Percentiles rank a stretch among this genome's conserved stretches.
Evolutionary conservation across 1,284 basidiomycete species (phyloP).

Genomic region (Porodaedalea pini): DNA sequence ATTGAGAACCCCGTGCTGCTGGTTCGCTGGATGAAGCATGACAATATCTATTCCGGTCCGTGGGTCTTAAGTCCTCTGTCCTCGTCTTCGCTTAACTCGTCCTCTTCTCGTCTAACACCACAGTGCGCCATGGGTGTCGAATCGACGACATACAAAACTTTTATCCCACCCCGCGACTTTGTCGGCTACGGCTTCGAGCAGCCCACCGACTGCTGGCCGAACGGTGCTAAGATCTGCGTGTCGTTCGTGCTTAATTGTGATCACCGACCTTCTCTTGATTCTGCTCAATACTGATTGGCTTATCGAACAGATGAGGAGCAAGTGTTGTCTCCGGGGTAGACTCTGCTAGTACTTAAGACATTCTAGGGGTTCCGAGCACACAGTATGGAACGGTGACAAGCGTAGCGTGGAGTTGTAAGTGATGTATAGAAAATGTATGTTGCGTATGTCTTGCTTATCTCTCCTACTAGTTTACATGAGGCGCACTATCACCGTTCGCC

Average conservation of each 20-base stretch:
- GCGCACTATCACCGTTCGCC: conserved; percentile 1
- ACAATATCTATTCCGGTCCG: not conserved
- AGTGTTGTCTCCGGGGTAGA: not conserved
- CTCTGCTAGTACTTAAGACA: not conserved
- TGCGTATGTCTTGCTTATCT: not conserved
- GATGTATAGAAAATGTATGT: not conserved
- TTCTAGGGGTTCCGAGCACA: conserved; percentile 1
- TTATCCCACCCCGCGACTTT: conserved; percentile 25
- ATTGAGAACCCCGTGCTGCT: not conserved
- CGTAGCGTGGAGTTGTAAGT: conserved; percentile 1
- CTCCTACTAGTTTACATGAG: not conserved
- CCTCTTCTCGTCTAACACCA: not conserved
- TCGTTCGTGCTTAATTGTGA: conserved; percentile 38
- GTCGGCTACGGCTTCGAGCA: conserved; percentile 33
- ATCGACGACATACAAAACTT: conserved; percentile 3
- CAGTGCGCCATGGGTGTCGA: not conserved
- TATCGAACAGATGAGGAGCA: not conserved
- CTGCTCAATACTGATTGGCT: not conserved
- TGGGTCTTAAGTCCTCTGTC: not conserved
- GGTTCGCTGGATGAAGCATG: not conserved
- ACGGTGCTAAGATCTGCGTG: conserved; percentile 32
- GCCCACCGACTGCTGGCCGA: conserved; percentile 36
- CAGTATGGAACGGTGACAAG: conserved; percentile 3
- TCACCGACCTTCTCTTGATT: conserved; percentile 27
- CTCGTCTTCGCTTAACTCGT: not conserved